Conservation (phyloP, 2,329 filamentous ascomycete species). For the Ophiostoma sp. region DNA sequence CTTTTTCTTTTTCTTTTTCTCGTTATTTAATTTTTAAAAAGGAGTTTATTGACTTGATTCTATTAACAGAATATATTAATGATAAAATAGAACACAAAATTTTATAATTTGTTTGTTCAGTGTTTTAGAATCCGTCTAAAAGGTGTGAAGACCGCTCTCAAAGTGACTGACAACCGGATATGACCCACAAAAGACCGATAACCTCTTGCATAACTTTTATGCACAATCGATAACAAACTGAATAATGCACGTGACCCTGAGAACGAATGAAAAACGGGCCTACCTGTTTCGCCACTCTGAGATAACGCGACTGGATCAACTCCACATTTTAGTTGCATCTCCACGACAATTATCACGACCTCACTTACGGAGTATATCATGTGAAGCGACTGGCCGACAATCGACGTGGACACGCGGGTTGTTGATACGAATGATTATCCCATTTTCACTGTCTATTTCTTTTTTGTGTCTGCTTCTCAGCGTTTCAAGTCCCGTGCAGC, state of each 20-base stretch:
- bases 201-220: too few species aligned
- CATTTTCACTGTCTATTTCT: neutral
- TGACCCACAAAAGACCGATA: too few species aligned
- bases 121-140: too few species aligned
- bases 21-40: too few species aligned
- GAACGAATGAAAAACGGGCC: neutral
- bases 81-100: too few species aligned
- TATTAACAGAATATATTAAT: too few species aligned
- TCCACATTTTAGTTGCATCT: slow-evolving; percentile 12
- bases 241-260: neutral
- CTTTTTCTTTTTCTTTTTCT: too few species aligned
- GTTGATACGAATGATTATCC: neutral
- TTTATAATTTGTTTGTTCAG: too few species aligned
- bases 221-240: neutral
- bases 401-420: neutral
- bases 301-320: slow-evolving; percentile 7
- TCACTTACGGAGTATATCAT: neutral
- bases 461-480: neutral
- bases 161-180: too few species aligned
- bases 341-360: slow-evolving; percentile 1
- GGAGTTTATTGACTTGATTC: too few species aligned
- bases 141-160: too few species aligned
- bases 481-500: neutral
- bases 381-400: neutral
- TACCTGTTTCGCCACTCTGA: neutral